Conservation (phyloP, 148 eudicot species). For the Dianthus caryophyllus region DNA sequence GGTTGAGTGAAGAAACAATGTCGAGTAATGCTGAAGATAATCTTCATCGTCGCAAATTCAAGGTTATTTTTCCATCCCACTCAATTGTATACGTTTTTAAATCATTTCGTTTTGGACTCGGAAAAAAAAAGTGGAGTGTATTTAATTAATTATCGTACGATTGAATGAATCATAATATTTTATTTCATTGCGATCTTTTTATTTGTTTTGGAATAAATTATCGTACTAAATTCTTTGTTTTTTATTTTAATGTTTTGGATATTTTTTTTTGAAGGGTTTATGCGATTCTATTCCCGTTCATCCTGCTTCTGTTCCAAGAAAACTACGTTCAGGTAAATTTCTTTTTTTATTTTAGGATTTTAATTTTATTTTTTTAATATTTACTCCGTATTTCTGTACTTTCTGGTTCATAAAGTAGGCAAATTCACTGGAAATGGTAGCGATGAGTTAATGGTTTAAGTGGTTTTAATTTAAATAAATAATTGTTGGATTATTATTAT, state of each 20-base stretch:
- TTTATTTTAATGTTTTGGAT: background rate
- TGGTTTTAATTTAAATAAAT: too few species aligned
- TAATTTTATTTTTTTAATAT: background rate
- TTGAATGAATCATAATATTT: too few species aligned
- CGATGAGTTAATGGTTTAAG: too few species aligned
- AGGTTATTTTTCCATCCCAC: too few species aligned
- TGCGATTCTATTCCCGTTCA: constrained; percentile 38
- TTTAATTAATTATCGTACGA: too few species aligned
- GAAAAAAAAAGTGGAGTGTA: too few species aligned
- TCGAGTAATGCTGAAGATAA: constrained; percentile 26
- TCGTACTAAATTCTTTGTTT: background rate
- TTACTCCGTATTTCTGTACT: background rate
- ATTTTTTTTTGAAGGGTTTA: constrained; percentile 36
- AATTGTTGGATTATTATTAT: too few species aligned
- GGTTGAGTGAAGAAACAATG: constrained; percentile 37
- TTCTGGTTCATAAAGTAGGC: background rate
- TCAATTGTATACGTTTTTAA: too few species aligned
- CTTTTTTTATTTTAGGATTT: constrained; percentile 1
- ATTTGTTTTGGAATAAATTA: background rate
- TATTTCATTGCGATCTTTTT: background rate
- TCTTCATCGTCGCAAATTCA: constrained; percentile 30
- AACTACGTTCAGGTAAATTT: constrained; percentile 69
- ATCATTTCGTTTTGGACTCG: too few species aligned
- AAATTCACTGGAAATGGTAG: too few species aligned
- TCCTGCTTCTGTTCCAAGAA: constrained; percentile 51